Evolutionary conservation across 108 stramenopile species (phyloP), one percentile per base, ranked within the genome.

Genomic region (Cyclotella atomus): DNA sequence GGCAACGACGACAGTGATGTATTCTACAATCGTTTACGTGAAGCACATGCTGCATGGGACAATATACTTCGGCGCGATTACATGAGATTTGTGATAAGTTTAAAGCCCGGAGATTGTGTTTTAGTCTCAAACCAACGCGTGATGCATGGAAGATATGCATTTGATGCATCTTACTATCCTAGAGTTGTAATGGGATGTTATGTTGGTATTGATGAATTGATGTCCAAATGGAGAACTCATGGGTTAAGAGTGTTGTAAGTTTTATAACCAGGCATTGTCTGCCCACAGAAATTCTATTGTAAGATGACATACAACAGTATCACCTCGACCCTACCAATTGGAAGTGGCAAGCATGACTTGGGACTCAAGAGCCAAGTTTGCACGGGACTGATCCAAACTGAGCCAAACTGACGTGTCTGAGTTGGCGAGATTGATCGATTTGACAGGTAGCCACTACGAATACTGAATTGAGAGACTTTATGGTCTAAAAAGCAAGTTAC

Each of bases 51-150:
- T 32, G 81, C 75, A 17, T 91, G 88, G 90, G 87, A 94, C 66
- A 49, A 81, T 35, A 54, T 94, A 15, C 56, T 94, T n/a, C 36
- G 82, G 16, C 65, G 76, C 28, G 90, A 94, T 62, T 72, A 77
- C 44, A 87, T 88, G 77, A 89, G 90, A 34, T 81, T 95, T 16
- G 88, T 86, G 5, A 79, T 95, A 59, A 52, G 77, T 49, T 68
- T 95, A 36, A 32, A 84, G 56, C 75, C 87, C 19, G 93, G 93
- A 20, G 93, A 95, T 57, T 92, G 89, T 29, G 71, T 88, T 55
- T 75, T 95, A 5, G 90, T 95, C 27, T 87, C 91, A 19, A 95
- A 95, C 73, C 93, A 95, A 85, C 74, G 91, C 23, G 89, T 88
- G 52, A 74, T 94, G 70, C 93, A 95, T 70, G 93, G 87, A 45